These are phyloP conservation scores for Ettlia oleoabundans DNA, from an alignment of 139 green algal genomes.

Conservation along the genomic window DNA sequence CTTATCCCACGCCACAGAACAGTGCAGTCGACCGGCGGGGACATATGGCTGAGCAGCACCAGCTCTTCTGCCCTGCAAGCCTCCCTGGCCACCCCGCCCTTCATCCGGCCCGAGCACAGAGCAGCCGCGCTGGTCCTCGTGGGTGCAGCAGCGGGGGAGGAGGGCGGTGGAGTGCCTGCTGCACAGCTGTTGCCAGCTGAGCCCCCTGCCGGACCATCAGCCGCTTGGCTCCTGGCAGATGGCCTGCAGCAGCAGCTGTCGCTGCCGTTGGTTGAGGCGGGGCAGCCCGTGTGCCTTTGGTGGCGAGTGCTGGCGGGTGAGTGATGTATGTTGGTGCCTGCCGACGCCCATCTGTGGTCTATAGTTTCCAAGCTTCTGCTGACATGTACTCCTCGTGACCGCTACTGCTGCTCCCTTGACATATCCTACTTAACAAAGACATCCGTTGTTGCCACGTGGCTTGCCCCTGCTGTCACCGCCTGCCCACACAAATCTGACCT, in stretches of 20 bases:
- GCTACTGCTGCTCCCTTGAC: too few species aligned
- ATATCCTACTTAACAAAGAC: too few species aligned
- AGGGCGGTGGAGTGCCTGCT: neutral
- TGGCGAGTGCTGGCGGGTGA: conserved; percentile 45
- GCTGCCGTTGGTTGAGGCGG: conserved; percentile 36
- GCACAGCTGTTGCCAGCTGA: conserved; percentile 13
- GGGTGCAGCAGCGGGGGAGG: neutral
- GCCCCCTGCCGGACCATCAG: neutral
- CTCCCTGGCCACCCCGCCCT: neutral
- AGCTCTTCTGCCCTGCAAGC: neutral
- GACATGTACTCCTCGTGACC: too few species aligned
- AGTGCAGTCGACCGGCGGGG: neutral
- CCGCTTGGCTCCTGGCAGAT: conserved; percentile 15
- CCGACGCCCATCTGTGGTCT: too few species aligned
- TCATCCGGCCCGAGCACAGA: conserved; percentile 4
- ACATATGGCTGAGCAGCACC: neutral
- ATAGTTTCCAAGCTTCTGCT: too few species aligned
- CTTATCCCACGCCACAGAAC: neutral
- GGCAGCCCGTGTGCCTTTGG: conserved; percentile 30
- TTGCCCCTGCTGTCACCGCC: too few species aligned
- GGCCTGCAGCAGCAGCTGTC: conserved; percentile 9
- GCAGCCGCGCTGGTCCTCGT: neutral
- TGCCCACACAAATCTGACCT: too few species aligned
- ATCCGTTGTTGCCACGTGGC: too few species aligned
- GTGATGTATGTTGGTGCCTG: too few species aligned